phyloP scores from a whole-genome alignment of 441 rosid genomes.

The Lepidium campestre region DNA sequence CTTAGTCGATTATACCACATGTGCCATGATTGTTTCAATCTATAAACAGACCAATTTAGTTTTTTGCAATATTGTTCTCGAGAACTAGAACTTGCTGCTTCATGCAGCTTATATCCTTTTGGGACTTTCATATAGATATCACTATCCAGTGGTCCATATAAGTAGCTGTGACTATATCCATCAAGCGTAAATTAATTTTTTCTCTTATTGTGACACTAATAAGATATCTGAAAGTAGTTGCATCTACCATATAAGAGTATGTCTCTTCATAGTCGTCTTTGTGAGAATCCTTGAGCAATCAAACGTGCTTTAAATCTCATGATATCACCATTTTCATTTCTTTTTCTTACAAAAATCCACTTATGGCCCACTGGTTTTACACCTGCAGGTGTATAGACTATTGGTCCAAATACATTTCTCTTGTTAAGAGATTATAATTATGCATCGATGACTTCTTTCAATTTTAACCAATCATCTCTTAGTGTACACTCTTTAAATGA shows the following conservation, averaged over 20 bases:
- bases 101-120: background rate
- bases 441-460: background rate
- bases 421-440: background rate
- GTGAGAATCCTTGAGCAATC: background rate
- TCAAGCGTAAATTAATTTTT: background rate
- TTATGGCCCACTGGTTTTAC: background rate
- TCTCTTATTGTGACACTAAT: background rate
- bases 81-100: background rate
- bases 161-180: background rate
- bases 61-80: background rate
- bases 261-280: constrained; percentile 1
- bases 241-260: background rate
- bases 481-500: background rate
- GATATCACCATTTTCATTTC: background rate
- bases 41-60: background rate
- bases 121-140: background rate
- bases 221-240: background rate
- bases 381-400: background rate
- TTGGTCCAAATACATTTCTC: background rate
- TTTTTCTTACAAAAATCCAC: background rate
- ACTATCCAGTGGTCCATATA: background rate
- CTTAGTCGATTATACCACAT: background rate
- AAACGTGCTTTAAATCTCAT: background rate
- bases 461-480: background rate
- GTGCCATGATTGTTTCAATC: background rate